phyloP scores from a whole-genome alignment of 192 early-diverging fungal genomes.

The Podila verticillata region DNA sequence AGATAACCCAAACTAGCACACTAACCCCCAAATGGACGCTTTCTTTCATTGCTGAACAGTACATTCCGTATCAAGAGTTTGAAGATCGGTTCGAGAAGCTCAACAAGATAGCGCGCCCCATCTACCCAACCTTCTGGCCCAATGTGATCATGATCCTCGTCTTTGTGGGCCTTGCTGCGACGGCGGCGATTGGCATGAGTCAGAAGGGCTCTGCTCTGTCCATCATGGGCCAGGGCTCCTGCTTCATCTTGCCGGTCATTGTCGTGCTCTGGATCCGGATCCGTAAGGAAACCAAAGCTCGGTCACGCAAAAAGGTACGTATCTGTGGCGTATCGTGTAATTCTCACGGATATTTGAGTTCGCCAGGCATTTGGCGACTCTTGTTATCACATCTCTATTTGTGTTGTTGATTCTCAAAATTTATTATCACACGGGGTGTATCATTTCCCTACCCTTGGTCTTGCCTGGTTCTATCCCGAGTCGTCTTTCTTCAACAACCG shows the following conservation, averaged over 20 bases:
- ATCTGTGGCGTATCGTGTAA: no score
- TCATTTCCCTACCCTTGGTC: not conserved
- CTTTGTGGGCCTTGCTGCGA: constrained; percentile 10
- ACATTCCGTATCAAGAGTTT: constrained; percentile 38
- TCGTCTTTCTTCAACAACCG: no score
- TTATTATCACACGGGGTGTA: not conserved
- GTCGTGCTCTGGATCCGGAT: constrained; percentile 41
- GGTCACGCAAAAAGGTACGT: constrained; percentile 32
- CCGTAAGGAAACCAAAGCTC: constrained; percentile 27
- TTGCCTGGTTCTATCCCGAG: not conserved
- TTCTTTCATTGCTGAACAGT: constrained; percentile 5
- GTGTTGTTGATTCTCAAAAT: not conserved
- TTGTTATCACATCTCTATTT: constrained; percentile 1
- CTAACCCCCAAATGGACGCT: no score
- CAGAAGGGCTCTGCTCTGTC: not conserved
- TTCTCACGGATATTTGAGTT: no score
- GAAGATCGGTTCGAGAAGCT: constrained; percentile 28
- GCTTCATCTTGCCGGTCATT: constrained; percentile 38
- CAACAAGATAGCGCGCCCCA: constrained; percentile 23
- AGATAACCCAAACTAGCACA: no score
- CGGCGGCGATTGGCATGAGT: constrained; percentile 21
- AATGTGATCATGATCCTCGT: constrained; percentile 11
- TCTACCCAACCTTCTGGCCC: constrained; percentile 38
- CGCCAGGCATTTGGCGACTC: not conserved
- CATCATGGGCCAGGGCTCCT: constrained; percentile 35